These are phyloP conservation scores for Sporothrix brunneoviolacea DNA, from an alignment of 2,329 filamentous ascomycete species.

Conservation along the genomic window DNA sequence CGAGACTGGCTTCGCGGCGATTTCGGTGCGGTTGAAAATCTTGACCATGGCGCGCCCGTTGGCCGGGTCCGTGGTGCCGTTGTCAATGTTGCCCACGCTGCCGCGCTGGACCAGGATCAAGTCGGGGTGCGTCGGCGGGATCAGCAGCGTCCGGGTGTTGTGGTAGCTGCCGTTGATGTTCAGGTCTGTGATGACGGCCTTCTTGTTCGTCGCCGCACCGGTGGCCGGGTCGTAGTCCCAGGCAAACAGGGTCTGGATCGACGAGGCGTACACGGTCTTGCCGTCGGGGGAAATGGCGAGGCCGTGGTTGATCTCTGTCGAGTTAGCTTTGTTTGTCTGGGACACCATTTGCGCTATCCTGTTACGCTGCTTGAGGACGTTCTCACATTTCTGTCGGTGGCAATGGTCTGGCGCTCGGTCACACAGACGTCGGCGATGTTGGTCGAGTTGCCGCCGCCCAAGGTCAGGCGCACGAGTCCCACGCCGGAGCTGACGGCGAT, in stretches of 20 bases:
- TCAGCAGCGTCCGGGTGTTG: slow-evolving; percentile 58
- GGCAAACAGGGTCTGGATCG: slow-evolving; percentile 49
- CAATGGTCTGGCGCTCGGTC: no score
- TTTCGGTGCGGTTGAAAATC: slow-evolving; percentile 38
- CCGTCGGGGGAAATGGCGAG: slow-evolving; percentile 47
- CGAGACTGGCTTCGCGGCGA: slow-evolving; percentile 30
- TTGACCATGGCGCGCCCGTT: slow-evolving; percentile 63
- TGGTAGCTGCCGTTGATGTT: slow-evolving; percentile 47
- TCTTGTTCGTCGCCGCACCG: slow-evolving; percentile 49
- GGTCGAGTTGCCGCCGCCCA: no score
- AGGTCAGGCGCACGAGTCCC: no score
- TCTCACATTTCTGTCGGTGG: no score
- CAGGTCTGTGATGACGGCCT: no score
- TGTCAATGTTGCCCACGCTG: slow-evolving; percentile 57
- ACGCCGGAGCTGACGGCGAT: no score
- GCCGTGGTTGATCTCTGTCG: slow-evolving; percentile 54
- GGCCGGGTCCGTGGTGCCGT: slow-evolving; percentile 38
- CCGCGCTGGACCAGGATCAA: slow-evolving; percentile 59
- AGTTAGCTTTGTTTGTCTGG: no score
- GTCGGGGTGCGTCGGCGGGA: slow-evolving; percentile 46
- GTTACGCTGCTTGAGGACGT: no score
- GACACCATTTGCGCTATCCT: no score
- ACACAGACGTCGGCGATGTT: no score
- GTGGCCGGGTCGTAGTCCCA: slow-evolving; percentile 58
- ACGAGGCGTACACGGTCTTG: slow-evolving; percentile 51